A percentile compares a stretch with the other conserved stretches of the same genome.
Conservation (phyloP, 2,329 filamentous ascomycete species). For the Cladosporium sp. region DNA sequence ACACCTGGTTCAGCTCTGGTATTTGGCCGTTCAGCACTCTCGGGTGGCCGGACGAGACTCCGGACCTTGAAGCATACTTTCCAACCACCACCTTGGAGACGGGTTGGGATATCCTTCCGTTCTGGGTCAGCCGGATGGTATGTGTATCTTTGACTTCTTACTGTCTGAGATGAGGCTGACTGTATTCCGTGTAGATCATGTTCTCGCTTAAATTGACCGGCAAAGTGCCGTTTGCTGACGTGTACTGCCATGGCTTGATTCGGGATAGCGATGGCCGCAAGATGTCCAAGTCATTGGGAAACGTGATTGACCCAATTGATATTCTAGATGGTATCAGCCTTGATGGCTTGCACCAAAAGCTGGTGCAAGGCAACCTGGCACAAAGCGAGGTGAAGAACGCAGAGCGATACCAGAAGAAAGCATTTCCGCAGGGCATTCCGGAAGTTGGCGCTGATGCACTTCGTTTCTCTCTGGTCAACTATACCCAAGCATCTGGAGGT, state of each 20-base stretch:
- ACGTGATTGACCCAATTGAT: slow-evolving; percentile 90
- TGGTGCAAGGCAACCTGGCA: slow-evolving; percentile 75
- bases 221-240: slow-evolving; percentile 85
- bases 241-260: slow-evolving; percentile 91
- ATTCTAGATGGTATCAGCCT: slow-evolving; percentile 84
- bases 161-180: too few species aligned
- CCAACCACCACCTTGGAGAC: slow-evolving; percentile 87
- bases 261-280: slow-evolving; percentile 91
- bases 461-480: slow-evolving; percentile 72
- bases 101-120: slow-evolving; percentile 92
- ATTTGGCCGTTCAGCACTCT: slow-evolving; percentile 92
- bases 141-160: too few species aligned
- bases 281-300: slow-evolving; percentile 95
- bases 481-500: neutral
- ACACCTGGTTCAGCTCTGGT: slow-evolving; percentile 94
- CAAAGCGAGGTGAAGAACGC: slow-evolving; percentile 79
- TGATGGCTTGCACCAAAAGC: slow-evolving; percentile 73
- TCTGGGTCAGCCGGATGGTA: slow-evolving; percentile 63
- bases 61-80: slow-evolving; percentile 76
- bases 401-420: slow-evolving; percentile 89
- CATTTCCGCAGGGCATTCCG: slow-evolving; percentile 93
- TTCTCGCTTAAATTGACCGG: slow-evolving; percentile 86
- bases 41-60: slow-evolving; percentile 83
- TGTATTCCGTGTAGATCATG: slow-evolving; percentile 80
- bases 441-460: slow-evolving; percentile 91